Evolutionary conservation across 139 green algal genomes (phyloP), one percentile per base, ranked within the genome.

Genomic region (Chlamydomonas eustigma): DNA sequence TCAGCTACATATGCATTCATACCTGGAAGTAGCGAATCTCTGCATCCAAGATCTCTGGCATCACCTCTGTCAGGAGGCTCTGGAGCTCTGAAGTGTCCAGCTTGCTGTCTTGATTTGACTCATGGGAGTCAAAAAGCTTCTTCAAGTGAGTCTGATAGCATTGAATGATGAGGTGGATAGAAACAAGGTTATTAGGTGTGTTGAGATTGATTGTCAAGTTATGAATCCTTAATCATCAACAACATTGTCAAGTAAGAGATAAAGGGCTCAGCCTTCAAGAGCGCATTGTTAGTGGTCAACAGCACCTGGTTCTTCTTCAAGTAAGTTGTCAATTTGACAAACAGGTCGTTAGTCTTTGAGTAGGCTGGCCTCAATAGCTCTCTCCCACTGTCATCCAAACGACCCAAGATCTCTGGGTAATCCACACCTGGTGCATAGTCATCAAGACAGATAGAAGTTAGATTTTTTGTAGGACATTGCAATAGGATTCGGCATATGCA

Each of bases 31-130:
- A 58, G 12, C 71, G 51, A 25, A 80, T 64, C 77, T 85, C 63
- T 2, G 50, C 69, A 30, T 75, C 73, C 2, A 76, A 84, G 33
- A 67, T 74, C 28, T 52, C 63, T 0, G 80, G 76, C 73, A 80
- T 82, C 5, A 88, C 32, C 8, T 77, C 37, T 33, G 39, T 33
- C 12, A 85, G 39, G 37, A 88, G 74, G 0, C 25, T 30, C 2
- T 31, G 68, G n/a, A 88, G 71, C 75, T 88, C 83, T 1, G 24
- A 0, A 3, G n/a, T 51, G 51, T 75, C 50, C 37, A 88, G 80
- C 8, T 63, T 34, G 18, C 80, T 80, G 39, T 73, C 76, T 12
- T 64, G 33, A 74, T 77, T 58, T 3, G 58, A 51, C 51, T 85
- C 83, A 32, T 73, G 78, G 50, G 75, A 24, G 12, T 74, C 28